Evolutionary conservation across 2,329 filamentous ascomycete species (phyloP), one percentile per base, ranked within the genome.

Genomic region (Sarocladium oryzae): DNA sequence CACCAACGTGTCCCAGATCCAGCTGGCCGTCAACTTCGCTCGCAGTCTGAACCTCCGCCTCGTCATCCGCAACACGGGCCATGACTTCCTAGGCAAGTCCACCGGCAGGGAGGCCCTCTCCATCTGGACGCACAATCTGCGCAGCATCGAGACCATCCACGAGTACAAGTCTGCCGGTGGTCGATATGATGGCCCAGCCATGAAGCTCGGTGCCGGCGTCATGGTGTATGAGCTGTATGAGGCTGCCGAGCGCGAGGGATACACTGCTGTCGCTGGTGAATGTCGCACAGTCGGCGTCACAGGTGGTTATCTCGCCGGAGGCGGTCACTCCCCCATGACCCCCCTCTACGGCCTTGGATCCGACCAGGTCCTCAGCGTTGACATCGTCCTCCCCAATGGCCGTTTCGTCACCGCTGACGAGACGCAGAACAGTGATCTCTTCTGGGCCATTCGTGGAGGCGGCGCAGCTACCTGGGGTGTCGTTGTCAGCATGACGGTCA

Each of bases 81-180:
- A 80, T 56, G 75, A 78, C 56, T 78, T 74, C 56, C 64, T 68
- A 32, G 84, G 82, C 36, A 77, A 79, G 37, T 82, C 77, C 0
- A 81, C 81, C 0, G 84, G 83, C n/a, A 75, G 74, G 20, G 82
- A 82, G 1, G 70, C 76, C 0, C 61, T 83, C 3, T 70, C 73
- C 3, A 66, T 84, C 49, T 83, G 81, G 73, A 82, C 74, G 8
- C 78, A 82, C 53, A 63, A 71, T 54, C 70, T 83, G 51, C 75
- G 79, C 58, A 64, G 70, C 20, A 61, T 63, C 26, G 40, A 63
- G 46, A 50, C 60, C 23, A 49, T 63, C 24, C 24, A 57, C 13
- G 54, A 57, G 37, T 61, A 60, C 51, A 54, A 59, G 36, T 51
- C 50, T 26, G 48, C 45, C 18, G 51, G 56, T 38, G 53, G 53